Percentiles rank a stretch among this genome's conserved stretches.
Conservation (phyloP, 345 rosid species). For the Hypericum perforatum region DNA sequence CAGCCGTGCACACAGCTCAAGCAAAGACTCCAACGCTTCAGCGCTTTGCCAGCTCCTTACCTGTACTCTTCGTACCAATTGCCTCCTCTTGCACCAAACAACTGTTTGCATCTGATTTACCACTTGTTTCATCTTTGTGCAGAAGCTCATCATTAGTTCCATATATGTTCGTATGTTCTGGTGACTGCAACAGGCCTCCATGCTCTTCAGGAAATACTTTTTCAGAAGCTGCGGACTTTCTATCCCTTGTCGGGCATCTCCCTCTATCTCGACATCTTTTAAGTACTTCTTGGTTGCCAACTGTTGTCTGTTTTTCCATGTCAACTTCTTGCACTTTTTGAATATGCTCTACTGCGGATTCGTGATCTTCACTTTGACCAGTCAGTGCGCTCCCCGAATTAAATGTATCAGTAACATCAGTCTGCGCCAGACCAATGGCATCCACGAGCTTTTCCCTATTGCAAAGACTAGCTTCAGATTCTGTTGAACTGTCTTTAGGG, state of each 20-base stretch:
- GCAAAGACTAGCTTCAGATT: slow-evolving; percentile 35
- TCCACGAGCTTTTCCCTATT: slow-evolving; percentile 35
- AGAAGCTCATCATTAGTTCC: slow-evolving; percentile 19
- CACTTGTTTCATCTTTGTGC: too few relatives aligned
- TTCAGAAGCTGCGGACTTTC: slow-evolving; percentile 19
- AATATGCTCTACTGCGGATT: slow-evolving; percentile 19
- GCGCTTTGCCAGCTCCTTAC: slow-evolving; percentile 53
- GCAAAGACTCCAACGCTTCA: too few relatives aligned
- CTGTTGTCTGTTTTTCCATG: slow-evolving; percentile 16
- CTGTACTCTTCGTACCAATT: slow-evolving; percentile 21
- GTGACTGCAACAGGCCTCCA: slow-evolving; percentile 17
- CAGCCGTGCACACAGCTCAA: slow-evolving; percentile 75
- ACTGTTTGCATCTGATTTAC: slow-evolving; percentile 17
- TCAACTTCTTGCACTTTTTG: slow-evolving; percentile 25
- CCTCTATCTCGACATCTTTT: slow-evolving; percentile 27
- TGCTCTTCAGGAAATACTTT: slow-evolving; percentile 21
- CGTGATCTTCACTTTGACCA: slow-evolving; percentile 24
- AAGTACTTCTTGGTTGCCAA: slow-evolving; percentile 15
- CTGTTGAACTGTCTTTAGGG: too few relatives aligned
- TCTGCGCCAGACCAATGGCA: slow-evolving; percentile 17
- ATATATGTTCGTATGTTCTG: slow-evolving; percentile 19
- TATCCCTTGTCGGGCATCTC: slow-evolving; percentile 16
- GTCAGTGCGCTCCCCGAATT: slow-evolving; percentile 13
- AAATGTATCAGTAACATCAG: slow-evolving; percentile 17
- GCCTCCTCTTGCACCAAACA: slow-evolving; percentile 22